Base-by-base conservation (phyloP, 2,329 filamentous ascomycete species). In the Cordyceps militaris region DNA sequence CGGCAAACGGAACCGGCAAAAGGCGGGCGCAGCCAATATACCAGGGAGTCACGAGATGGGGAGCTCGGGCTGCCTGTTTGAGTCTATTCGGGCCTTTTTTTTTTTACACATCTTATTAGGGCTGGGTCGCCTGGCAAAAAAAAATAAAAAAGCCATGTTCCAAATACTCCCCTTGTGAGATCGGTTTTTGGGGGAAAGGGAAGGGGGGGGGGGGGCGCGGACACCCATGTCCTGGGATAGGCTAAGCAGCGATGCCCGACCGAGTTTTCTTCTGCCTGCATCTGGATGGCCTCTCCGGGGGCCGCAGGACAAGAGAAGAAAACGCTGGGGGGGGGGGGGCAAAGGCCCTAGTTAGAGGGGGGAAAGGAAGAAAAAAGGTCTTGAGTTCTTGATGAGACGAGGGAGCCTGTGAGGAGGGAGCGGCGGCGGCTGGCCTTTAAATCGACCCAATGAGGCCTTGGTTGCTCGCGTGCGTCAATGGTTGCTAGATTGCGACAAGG, bases 101-200 rank as follows among this genome's bases (percentile, higher is more conserved):
- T 14, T 16, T 32, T 36, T 36, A 13, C 5, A 36, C 34, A 36
- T 36, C 14, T 4, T 26, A 51, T 38, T 24, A 51, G 48, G 21
- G 50, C 38, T 44, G 50, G n/a, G 32, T 6, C n/a, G n/a, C n/a
- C n/a, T 36, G 34, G 34, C 34, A 36, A 36, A n/a, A n/a, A n/a
- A n/a, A n/a, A n/a, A n/a, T n/a, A n/a, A n/a, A n/a, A 38, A 6
- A 38, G 50, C 50, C 50, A 53, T 53, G 50, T 43, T 34, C 50
- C 50, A 43, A 9, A 30, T 34, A 8, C 28, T 26, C 28, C 6
- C 6, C 3, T 10, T 21, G n/a, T 14, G 32, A 47, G 52, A 55
- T 55, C 21, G 10, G 42, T 24, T 8, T 43, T 38, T 26, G 30
- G 13, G 42, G 52, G 14, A 55, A 36, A 5, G 11, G n/a, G 10